Evolutionary conservation across 1,139 yeast species (phyloP).

Genomic region (Saccharomyces hybrid): DNA sequence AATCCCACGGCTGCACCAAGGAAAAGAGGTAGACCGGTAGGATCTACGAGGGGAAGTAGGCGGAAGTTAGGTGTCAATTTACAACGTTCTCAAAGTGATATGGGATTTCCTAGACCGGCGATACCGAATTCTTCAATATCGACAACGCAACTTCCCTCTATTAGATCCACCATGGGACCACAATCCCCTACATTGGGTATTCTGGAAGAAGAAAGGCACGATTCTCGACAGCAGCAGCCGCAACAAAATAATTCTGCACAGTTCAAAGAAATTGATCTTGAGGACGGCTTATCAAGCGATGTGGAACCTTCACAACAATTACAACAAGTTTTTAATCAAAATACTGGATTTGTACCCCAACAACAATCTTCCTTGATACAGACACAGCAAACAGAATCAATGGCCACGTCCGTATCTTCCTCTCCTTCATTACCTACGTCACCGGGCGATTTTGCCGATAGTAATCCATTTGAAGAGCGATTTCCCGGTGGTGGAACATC

Average conservation of each 20-base stretch:
- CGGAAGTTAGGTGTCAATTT: constrained; percentile 16
- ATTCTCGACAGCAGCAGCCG: constrained; percentile 7
- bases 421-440: constrained; percentile 33
- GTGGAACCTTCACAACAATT: constrained; percentile 25
- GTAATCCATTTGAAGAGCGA: constrained; percentile 26
- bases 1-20: constrained; percentile 14
- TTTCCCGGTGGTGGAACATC: constrained; percentile 26
- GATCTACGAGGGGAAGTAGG: constrained; percentile 15
- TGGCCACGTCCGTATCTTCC: constrained; percentile 21
- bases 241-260: constrained; percentile 8
- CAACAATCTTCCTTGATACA: constrained; percentile 3
- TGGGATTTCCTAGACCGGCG: constrained; percentile 21
- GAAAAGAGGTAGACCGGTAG: constrained; percentile 30
- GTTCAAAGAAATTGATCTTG: constrained; percentile 31
- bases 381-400: constrained; percentile 9
- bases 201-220: constrained; percentile 8
- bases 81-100: constrained; percentile 28
- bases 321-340: neutral
- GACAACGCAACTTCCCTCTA: constrained; percentile 20
- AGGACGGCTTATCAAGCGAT: constrained; percentile 37
- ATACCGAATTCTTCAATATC: constrained; percentile 22
- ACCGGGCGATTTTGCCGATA: constrained; percentile 32
- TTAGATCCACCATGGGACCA: constrained; percentile 13
- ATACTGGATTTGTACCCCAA: constrained; percentile 3
- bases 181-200: constrained; percentile 11